A percentile compares a stretch with the other conserved stretches of the same genome.
Evolutionary conservation across 208 protist genomes (phyloP).

Genomic region (Leishmania tarentolae): DNA sequence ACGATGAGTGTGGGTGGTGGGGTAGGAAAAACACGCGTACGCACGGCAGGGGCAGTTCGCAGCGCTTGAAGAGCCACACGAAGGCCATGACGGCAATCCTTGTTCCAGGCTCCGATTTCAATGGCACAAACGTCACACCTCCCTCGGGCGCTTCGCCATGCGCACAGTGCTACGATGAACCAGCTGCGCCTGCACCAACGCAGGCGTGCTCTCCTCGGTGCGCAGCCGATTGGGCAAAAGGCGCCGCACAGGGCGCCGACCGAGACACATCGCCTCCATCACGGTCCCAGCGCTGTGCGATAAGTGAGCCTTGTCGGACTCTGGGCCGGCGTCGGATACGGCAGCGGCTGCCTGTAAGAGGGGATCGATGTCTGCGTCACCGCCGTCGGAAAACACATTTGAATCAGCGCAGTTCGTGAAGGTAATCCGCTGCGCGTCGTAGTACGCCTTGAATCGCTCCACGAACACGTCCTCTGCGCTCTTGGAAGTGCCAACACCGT

Average conservation of each 20-base stretch:
- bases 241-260: slow-evolving; percentile 18
- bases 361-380: slow-evolving; percentile 18
- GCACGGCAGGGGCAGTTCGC: background rate
- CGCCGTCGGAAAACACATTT: slow-evolving; percentile 9
- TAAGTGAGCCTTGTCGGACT: background rate
- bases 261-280: background rate
- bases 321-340: background rate
- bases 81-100: background rate
- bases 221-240: slow-evolving; percentile 31
- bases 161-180: slow-evolving; percentile 47
- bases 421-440: slow-evolving; percentile 25
- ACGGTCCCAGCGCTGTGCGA: background rate
- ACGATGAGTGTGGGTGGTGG: background rate
- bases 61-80: background rate
- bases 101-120: background rate
- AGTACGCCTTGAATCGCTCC: slow-evolving; percentile 35
- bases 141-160: slow-evolving; percentile 30
- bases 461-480: slow-evolving; percentile 26
- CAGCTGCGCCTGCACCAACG: slow-evolving; percentile 51
- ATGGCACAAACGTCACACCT: slow-evolving; percentile 9
- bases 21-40: background rate
- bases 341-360: slow-evolving; percentile 13
- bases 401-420: slow-evolving; percentile 19
- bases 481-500: slow-evolving; percentile 10
- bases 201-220: slow-evolving; percentile 21